These are phyloP conservation scores for Phanerochaete sordida DNA, from an alignment of 768 basidiomycete species.

Conservation along the genomic window DNA sequence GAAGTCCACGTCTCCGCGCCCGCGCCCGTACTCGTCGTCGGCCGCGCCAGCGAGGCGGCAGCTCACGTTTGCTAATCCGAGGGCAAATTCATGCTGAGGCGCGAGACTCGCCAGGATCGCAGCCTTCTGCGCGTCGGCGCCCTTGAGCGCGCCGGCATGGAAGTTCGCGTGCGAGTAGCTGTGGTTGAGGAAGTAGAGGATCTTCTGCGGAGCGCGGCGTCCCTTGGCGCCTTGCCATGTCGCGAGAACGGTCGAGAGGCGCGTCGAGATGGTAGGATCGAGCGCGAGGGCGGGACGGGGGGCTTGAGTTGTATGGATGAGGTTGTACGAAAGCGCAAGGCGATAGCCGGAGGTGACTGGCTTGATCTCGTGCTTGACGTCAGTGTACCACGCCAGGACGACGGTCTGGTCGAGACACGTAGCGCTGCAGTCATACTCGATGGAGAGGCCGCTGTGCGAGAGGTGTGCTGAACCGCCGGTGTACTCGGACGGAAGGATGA, in stretches of 20 bases:
- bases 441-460: slow-evolving; percentile 31
- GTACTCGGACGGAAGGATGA: slow-evolving; percentile 42
- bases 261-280: slow-evolving; percentile 7
- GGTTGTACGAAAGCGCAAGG: slow-evolving; percentile 48
- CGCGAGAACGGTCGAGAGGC: slow-evolving; percentile 30
- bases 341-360: slow-evolving; percentile 46
- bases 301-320: slow-evolving; percentile 34
- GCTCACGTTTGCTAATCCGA: slow-evolving; percentile 35
- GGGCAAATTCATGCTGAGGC: slow-evolving; percentile 29
- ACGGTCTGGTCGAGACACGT: slow-evolving; percentile 31
- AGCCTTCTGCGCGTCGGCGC: slow-evolving; percentile 34
- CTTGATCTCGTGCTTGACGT: slow-evolving; percentile 48
- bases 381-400: slow-evolving; percentile 50
- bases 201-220: slow-evolving; percentile 19
- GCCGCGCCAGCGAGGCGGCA: slow-evolving; percentile 22
- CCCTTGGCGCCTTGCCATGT: slow-evolving; percentile 31
- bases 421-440: slow-evolving; percentile 35
- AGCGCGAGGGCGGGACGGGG: slow-evolving; percentile 27
- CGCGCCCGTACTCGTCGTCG: slow-evolving; percentile 1
- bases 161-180: slow-evolving; percentile 29
- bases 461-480: slow-evolving; percentile 44
- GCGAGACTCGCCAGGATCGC: slow-evolving; percentile 30
- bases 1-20: slow-evolving; percentile 9
- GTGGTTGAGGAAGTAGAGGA: slow-evolving; percentile 34
- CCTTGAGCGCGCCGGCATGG: slow-evolving; percentile 31